phyloP scores from a whole-genome alignment of 805 yeast species.

The Saturnispora kantuleensis region DNA sequence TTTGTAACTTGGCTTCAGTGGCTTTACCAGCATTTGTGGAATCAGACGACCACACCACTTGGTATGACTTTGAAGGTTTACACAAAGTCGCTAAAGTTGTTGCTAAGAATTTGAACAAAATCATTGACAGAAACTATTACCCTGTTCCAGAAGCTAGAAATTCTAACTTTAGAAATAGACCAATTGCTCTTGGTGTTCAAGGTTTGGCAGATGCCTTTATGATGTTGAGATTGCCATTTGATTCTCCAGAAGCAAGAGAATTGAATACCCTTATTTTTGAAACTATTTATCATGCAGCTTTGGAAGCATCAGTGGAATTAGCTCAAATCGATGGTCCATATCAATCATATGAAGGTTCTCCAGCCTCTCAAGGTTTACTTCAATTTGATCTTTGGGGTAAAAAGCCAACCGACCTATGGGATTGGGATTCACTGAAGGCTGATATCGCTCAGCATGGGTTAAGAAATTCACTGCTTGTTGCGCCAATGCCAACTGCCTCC shows the following conservation, averaged over 20 bases:
- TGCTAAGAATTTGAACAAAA: conserved; percentile 44
- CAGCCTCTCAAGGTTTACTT: conserved; percentile 47
- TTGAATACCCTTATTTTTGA: conserved; percentile 52
- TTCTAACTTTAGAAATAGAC: conserved; percentile 50
- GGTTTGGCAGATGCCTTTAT: conserved; percentile 53
- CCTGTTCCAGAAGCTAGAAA: conserved; percentile 46
- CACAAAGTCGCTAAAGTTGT: conserved; percentile 47
- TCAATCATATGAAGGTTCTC: conserved; percentile 44
- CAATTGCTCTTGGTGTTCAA: conserved; percentile 56
- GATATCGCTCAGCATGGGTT: conserved; percentile 40
- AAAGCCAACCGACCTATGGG: conserved; percentile 49
- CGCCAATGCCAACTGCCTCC: conserved; percentile 63
- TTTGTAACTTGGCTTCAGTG: conserved; percentile 51
- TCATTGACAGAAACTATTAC: conserved; percentile 46
- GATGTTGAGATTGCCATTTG: conserved; percentile 47
- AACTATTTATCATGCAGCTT: conserved; percentile 51
- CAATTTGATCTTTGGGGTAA: conserved; percentile 51
- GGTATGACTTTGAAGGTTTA: conserved; percentile 47
- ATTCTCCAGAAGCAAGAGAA: conserved; percentile 45
- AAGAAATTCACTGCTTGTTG: conserved; percentile 50
- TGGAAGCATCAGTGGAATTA: conserved; percentile 47
- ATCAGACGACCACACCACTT: conserved; percentile 30
- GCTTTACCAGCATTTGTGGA: conserved; percentile 50
- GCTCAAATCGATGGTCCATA: conserved; percentile 43
- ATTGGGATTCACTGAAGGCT: conserved; percentile 47